These are phyloP conservation scores for Citrus australasica DNA, from an alignment of 345 rosid species.

Conservation along the genomic window DNA sequence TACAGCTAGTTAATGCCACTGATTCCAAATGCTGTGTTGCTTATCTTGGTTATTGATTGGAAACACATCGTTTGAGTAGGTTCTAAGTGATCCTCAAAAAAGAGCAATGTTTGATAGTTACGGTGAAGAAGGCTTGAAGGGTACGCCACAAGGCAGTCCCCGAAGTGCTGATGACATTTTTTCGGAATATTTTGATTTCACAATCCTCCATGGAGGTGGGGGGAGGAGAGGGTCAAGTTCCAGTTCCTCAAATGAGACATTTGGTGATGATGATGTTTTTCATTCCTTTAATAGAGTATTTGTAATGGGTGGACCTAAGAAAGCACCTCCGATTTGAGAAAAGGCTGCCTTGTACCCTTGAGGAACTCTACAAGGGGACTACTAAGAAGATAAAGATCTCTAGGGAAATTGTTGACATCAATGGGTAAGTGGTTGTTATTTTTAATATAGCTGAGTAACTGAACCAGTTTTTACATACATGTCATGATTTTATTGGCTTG, in stretches of 20 bases:
- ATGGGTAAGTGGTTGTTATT: slow-evolving; percentile 33
- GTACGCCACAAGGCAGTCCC: slow-evolving; percentile 74
- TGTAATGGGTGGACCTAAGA: slow-evolving; percentile 40
- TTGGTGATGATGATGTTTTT: slow-evolving; percentile 63
- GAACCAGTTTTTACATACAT: not conserved
- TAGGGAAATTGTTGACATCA: slow-evolving; percentile 41
- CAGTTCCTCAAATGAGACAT: slow-evolving; percentile 46
- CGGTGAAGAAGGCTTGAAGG: slow-evolving; percentile 5
- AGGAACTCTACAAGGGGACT: slow-evolving; percentile 54
- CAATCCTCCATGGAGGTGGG: slow-evolving; percentile 48
- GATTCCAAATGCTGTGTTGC: too few species aligned
- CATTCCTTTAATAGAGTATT: slow-evolving; percentile 41
- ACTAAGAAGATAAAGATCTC: slow-evolving; percentile 66
- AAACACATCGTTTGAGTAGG: slow-evolving; percentile 29
- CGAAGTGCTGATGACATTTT: slow-evolving; percentile 66
- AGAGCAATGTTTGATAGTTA: slow-evolving; percentile 68
- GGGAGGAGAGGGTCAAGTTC: slow-evolving; percentile 36
- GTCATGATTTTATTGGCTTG: too few species aligned
- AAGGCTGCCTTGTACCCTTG: slow-evolving; percentile 53
- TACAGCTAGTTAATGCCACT: too few species aligned
- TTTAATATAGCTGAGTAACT: not conserved
- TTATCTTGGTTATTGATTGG: not conserved
- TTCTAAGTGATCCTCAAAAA: slow-evolving; percentile 76
- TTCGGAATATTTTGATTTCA: slow-evolving; percentile 57
- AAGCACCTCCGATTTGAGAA: slow-evolving; percentile 51